Evolutionary conservation across 805 yeast species (phyloP), one percentile per base, ranked within the genome.

Genomic region (Wickerhamomyces mucosus): DNA sequence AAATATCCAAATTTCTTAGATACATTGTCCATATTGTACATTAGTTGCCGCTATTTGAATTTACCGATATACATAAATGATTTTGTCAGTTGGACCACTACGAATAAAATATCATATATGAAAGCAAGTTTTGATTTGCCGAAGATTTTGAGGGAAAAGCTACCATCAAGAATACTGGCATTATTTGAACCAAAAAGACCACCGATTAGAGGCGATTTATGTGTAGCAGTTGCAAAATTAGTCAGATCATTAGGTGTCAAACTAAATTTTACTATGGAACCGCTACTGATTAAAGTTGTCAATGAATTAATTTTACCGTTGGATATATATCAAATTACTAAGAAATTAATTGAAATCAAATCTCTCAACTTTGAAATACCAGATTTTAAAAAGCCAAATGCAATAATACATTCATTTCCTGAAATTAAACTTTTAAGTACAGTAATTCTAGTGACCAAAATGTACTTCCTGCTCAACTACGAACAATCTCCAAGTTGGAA

Each of bases 1-100:
- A 29, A 20, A 21, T 21, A 34, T 28, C 39, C 32, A 9, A 37
- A 34, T 7, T 25, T 44, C 10, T 31, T 28, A 15, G 36, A 36
- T 12, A 24, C 33, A 8, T 22, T 65, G 5, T 44, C 65, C 6
- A 43, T 76, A 1, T 52, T 74, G 14, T 78, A 76, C 46, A 35
- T 75, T 29, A 69, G 76, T 3, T 46, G 69, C n/a, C 38, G 68
- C 7, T 62, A 65, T 34, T 41, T 73, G 39, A 58, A 63, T 18
- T 37, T 63, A 15, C 80, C 84, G 1, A 35, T 77, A 2, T 72
- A 67, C 43, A 39, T 67, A 5, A 51, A 55, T 33, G 81, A 76
- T 45, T 49, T 73, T 13, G 43, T 72, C 16, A 42, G 47, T 4
- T 55, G 67, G 51, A 50, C 69, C 4, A 45, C 59, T 18, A 42